These are phyloP conservation scores for Danielia oregonensis DNA, from an alignment of 805 yeast species.

Conservation along the genomic window DNA sequence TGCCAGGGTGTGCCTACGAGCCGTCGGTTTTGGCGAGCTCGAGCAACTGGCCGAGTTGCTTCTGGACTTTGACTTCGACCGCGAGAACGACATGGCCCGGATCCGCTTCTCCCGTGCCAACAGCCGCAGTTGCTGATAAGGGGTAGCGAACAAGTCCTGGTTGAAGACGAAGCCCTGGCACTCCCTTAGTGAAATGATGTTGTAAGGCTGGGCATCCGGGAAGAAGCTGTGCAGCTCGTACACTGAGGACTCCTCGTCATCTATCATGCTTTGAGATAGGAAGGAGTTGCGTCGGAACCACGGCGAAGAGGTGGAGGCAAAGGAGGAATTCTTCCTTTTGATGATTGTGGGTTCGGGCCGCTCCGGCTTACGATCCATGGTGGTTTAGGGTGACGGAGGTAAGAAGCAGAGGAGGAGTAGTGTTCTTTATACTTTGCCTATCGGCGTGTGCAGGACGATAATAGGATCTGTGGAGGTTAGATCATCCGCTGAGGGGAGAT, in stretches of 20 bases:
- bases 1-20: constrained; percentile 31
- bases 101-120: constrained; percentile 30
- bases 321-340: constrained; percentile 22
- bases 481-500: too few relatives aligned
- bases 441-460: constrained; percentile 3
- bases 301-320: constrained; percentile 44
- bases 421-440: too few relatives aligned
- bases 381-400: too few relatives aligned
- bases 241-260: constrained; percentile 50
- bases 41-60: constrained; percentile 3
- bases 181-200: constrained; percentile 48
- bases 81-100: constrained; percentile 20
- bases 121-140: constrained; percentile 55
- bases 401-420: too few relatives aligned
- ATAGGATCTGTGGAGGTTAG: too few relatives aligned
- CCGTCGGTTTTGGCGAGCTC: constrained; percentile 4
- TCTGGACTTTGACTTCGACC: constrained; percentile 1
- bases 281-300: constrained; percentile 55
- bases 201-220: constrained; percentile 22
- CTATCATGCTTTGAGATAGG: constrained; percentile 54
- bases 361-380: too few relatives aligned
- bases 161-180: constrained; percentile 76
- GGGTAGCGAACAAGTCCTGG: constrained; percentile 71
- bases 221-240: constrained; percentile 44
- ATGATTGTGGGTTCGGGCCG: constrained; percentile 1